Evolutionary conservation across 2,329 filamentous ascomycete species (phyloP), one percentile per base, ranked within the genome.

Genomic region (Aspergillus brunneoviolaceus): DNA sequence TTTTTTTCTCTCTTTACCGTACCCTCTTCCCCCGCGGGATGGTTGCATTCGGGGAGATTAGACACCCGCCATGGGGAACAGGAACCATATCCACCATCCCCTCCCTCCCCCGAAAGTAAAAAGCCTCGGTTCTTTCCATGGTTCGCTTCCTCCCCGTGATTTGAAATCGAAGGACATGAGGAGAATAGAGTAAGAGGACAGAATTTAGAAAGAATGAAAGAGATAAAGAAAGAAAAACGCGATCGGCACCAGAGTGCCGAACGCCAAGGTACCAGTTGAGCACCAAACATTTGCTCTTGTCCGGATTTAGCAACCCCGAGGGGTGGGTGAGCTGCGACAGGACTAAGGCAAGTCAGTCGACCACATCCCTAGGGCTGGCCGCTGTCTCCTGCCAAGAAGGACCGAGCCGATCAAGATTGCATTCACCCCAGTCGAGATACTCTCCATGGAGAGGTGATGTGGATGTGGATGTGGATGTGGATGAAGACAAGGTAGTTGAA

Each of bases 341-440:
- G 39, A 45, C 39, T 45, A 45, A 16, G 39, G 39, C 39, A 45
- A 19, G 14, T 45, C 39, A 45, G 39, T 16, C 16, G 16, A 19
- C 39, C 6, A 45, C n/a, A 5, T 7, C 25, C 25, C n/a, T 39
- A 48, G 52, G 52, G 50, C 33, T 52, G 31, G 16, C n/a, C 21
- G 11, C 6, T 27, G 21, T 48, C 52, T 55, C 52, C 52, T 55
- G 52, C 52, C 52, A 55, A 55, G 52, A 48, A 31, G 27, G 19
- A 45, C 39, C 25, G 27, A 48, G 42, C 52, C 39, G 52, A 33
- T 47, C 47, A 45, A 16, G 52, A 48, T 55, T 23, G 29, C 39
- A 47, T 55, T 27, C 10, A n/a, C 25, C n/a, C 39, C 39, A 45
- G 39, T 45, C 39, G 39, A 19, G 16, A 45, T 6, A 27, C 27